Conservation (phyloP, 2,329 filamentous ascomycete species). For the Cladosporium austrohemisphaericum region DNA sequence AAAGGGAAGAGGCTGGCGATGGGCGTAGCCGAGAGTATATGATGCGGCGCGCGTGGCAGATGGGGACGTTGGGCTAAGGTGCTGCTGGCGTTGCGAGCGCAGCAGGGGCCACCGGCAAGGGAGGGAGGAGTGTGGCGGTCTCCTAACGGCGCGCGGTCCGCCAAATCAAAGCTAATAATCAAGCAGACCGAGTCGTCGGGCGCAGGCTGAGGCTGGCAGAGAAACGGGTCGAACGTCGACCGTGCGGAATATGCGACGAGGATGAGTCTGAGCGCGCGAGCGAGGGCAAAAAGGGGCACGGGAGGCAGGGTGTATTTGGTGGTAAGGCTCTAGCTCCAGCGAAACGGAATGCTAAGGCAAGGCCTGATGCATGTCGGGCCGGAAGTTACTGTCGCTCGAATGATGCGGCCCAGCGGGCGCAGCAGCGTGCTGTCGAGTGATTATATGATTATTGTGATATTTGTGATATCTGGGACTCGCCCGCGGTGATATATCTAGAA, state of each 20-base stretch:
- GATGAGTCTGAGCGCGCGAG: not conserved
- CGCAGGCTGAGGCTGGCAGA: constrained; percentile 1
- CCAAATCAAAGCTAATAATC: constrained; percentile 11
- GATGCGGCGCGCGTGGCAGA: constrained; percentile 2
- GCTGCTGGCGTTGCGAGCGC: constrained; percentile 6
- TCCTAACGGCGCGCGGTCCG: constrained; percentile 11
- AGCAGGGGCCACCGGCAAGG: constrained; percentile 8
- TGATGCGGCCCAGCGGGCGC: constrained; percentile 5
- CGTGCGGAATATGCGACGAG: constrained; percentile 2
- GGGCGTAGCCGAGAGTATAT: constrained; percentile 13
- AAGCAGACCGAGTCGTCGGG: not conserved
- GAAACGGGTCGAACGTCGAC: constrained; percentile 1
- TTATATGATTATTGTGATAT: not conserved
- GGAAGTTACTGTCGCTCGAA: not conserved
- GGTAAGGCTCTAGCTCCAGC: not conserved
- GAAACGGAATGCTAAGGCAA: not conserved
- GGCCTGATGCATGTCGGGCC: constrained; percentile 8
- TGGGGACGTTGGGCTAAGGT: constrained; percentile 2
- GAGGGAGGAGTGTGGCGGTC: not conserved
- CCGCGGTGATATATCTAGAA: too few relatives aligned
- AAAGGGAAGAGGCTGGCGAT: constrained; percentile 14
- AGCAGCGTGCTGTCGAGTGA: not conserved
- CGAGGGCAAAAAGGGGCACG: not conserved
- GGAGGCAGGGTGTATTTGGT: not conserved
- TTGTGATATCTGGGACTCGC: constrained; percentile 2